Evolutionary conservation across 768 basidiomycete genomes (phyloP), one percentile per base, ranked within the genome.

Genomic region (Xanthoconium purpureum): DNA sequence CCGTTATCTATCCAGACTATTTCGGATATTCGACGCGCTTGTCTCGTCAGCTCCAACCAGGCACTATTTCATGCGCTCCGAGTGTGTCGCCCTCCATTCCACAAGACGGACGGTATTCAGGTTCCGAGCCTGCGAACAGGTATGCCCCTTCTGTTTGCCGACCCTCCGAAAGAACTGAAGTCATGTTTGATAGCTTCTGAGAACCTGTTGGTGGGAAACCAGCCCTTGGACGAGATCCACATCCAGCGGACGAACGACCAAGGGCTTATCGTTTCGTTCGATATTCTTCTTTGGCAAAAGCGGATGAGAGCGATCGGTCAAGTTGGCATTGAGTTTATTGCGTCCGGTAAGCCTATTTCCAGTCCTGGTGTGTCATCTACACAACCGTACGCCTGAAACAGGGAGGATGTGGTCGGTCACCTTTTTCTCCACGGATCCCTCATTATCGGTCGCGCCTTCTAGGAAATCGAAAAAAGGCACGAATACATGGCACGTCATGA

Each of bases 281-380:
- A 75, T 13, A 74, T 89, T 14, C 72, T 77, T 20, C 75, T 81
- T 38, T 90, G 89, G 69, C 84, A 87, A 68, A 82, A 80, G 59
- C 77, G 88, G 33, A 84, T 90, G 85, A 75, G 80, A 44, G 80
- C 85, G n/a, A 77, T 82, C 12, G 80, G 80, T 42, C 59, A 71
- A 35, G 77, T 86, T n/a, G 62, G 63, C n/a, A 63, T 88, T 8
- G 87, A 90, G 58, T 89, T 89, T 55, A 85, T 89, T 45, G 87
- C 84, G 14, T 65, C 58, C 8, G 56, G 70, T 70, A 36, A 47
- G 45, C 5, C 11, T 20, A 2, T 18, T 11, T 2, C 15, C 8
- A 3, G 28, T 18, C 17, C 24, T 10, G n/a, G 28, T 6, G 5
- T 40, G 18, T 48, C 15, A 2, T 37, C 18, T 28, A 13, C 43